phyloP scores from a whole-genome alignment of 2,329 filamentous ascomycete species.

The Biscogniauxia sp. region DNA sequence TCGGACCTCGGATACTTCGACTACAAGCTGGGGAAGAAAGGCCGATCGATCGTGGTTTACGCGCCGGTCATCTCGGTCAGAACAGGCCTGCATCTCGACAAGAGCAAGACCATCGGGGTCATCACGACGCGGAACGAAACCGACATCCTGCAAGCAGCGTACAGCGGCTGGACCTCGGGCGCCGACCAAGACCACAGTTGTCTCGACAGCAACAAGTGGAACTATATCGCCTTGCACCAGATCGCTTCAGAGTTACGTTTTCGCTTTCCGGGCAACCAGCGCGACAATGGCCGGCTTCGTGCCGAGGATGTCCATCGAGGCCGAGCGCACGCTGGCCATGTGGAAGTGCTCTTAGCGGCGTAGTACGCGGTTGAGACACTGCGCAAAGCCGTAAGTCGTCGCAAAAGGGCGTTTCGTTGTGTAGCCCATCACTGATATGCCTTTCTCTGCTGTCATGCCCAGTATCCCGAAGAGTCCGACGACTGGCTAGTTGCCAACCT shows the following conservation, averaged over 20 bases:
- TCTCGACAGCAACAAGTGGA: conserved; percentile 21
- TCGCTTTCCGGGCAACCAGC: conserved; percentile 15
- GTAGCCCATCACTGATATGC: too few relatives aligned
- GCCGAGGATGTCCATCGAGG: conserved; percentile 16
- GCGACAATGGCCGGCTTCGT: conserved; percentile 15
- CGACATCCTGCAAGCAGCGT: conserved; percentile 18
- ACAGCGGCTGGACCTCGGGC: conserved; percentile 17
- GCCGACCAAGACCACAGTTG: conserved; percentile 7
- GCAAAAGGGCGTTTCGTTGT: too few relatives aligned
- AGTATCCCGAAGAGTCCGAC: neutral
- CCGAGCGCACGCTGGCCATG: conserved; percentile 24
- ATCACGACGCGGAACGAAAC: conserved; percentile 14
- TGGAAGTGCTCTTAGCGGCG: neutral
- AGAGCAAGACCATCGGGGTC: conserved; percentile 21
- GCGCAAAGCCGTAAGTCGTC: neutral
- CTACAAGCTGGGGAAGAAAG: conserved; percentile 19
- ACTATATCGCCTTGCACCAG: conserved; percentile 17
- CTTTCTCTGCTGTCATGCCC: too few relatives aligned
- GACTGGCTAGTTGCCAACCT: conserved; percentile 13
- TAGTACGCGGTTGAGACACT: neutral
- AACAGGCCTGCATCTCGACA: conserved; percentile 16
- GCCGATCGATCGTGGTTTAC: conserved; percentile 17
- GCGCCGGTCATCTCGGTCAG: conserved; percentile 12
- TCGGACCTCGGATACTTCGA: conserved; percentile 16
- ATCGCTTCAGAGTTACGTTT: conserved; percentile 18